A percentile compares a stretch with the other conserved stretches of the same genome.
Conservation (phyloP, 1,284 basidiomycete species). For the Heterobasidion occidentale region DNA sequence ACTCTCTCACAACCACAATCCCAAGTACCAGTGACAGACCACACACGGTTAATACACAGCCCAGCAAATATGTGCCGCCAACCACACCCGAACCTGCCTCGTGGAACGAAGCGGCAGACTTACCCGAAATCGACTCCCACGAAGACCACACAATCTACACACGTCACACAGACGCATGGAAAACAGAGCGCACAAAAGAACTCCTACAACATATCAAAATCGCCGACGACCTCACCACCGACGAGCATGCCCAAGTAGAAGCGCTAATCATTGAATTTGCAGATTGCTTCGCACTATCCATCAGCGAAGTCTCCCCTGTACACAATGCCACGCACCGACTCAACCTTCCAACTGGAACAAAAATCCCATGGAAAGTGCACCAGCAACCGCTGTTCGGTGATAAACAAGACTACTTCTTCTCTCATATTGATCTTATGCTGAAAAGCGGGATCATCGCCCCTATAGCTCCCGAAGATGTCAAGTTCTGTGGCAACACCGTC, state of each 20-base stretch:
- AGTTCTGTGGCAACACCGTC: not conserved
- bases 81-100: not conserved
- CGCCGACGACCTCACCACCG: constrained; percentile 8
- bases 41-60: no score
- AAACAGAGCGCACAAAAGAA: constrained; percentile 14
- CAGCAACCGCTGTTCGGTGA: not conserved
- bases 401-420: not conserved
- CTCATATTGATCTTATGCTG: not conserved
- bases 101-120: not conserved
- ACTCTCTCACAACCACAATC: no score
- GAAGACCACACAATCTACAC: not conserved
- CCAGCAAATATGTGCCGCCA: not conserved
- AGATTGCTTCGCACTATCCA: constrained; percentile 11
- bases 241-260: constrained; percentile 3
- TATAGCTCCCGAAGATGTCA: not conserved
- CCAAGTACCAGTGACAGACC: no score
- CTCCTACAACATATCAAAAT: constrained; percentile 15
- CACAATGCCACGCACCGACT: constrained; percentile 11
- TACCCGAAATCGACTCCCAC: not conserved
- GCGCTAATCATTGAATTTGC: constrained; percentile 8
- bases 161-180: constrained; percentile 14
- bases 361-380: constrained; percentile 3
- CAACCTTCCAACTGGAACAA: constrained; percentile 9
- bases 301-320: constrained; percentile 11
- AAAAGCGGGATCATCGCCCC: not conserved